Evolutionary conservation across 192 early-diverging fungal genomes (phyloP), one percentile per base, ranked within the genome.

Genomic region (Podila epigama): DNA sequence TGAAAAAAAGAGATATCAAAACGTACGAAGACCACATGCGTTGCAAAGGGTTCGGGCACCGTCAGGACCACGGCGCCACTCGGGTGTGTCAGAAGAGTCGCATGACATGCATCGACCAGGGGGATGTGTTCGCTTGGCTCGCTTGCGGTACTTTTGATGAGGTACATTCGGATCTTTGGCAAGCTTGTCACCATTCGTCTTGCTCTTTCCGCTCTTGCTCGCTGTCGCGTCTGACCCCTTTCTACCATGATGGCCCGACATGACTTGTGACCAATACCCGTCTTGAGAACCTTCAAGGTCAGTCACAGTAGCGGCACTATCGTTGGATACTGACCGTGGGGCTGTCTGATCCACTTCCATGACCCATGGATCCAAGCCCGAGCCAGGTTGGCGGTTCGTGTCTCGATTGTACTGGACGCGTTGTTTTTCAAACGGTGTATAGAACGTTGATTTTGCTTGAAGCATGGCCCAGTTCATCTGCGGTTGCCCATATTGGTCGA

Each of bases 11-110:
- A 42, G 13, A 4, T 18, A 31, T 25, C 4, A 10, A 48, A 68
- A 89, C 90, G 87, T 87, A 92, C 91, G 92, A 27, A 93, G 85
- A 28, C 96, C 96, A 78, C 96, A 96, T 0, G 95, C 96, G 78
- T 98, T 98, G 81, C 96, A 98, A 20, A 98, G 83, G 6, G 95
- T 97, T 20, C 96, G 82, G 10, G 93, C 91, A 16, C 95, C 95
- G 54, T 93, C 91, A 13, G 95, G 95, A 7, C 96, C 95, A 11
- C 96, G 90, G 31, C 96, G 79, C 96, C 96, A 98, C 77, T 97
- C 94, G 16, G 95, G 95, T 0, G 95, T 97, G 65, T 94, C 93
- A 3, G 89, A 92, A 51, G 89, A 89, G 56, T 92, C 88, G 65
- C 96, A 98, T 8, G 89, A 90, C 41, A 89, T 89, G 62, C 91